These are phyloP conservation scores for Lipomyces yamanashiensis DNA, from an alignment of 805 yeast species.

Conservation along the genomic window DNA sequence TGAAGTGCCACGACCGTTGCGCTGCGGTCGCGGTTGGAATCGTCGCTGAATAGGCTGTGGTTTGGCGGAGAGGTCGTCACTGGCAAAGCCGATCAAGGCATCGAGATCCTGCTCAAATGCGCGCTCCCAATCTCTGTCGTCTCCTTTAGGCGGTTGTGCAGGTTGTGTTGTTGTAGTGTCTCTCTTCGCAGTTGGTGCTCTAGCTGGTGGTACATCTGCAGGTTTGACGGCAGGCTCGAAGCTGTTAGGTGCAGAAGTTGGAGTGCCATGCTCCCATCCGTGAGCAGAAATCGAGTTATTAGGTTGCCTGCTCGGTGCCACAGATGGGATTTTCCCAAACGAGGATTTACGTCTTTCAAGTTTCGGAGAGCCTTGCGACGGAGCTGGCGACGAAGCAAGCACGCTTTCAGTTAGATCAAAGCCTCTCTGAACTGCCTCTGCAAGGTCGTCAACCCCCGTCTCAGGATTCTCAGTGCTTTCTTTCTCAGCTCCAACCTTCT, in stretches of 20 bases:
- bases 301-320: slow-evolving; percentile 2
- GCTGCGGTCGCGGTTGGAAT: neutral
- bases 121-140: neutral
- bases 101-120: neutral
- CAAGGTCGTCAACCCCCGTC: neutral
- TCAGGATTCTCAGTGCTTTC: neutral
- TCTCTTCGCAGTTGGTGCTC: neutral
- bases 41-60: neutral
- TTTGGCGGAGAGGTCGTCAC: neutral
- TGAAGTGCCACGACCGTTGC: neutral
- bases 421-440: neutral
- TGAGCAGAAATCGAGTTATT: neutral
- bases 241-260: neutral
- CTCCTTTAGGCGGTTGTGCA: neutral
- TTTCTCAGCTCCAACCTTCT: neutral
- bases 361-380: neutral
- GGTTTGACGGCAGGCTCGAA: neutral
- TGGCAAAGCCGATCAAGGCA: slow-evolving; percentile 1
- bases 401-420: neutral
- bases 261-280: neutral
- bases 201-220: neutral
- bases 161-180: neutral
- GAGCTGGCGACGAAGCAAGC: neutral
- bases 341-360: no score
- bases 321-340: neutral